A percentile compares a stretch with the other conserved stretches of the same genome.
These are phyloP conservation scores for Corylus avellana DNA, from an alignment of 306 rosid species.

Conservation along the genomic window DNA sequence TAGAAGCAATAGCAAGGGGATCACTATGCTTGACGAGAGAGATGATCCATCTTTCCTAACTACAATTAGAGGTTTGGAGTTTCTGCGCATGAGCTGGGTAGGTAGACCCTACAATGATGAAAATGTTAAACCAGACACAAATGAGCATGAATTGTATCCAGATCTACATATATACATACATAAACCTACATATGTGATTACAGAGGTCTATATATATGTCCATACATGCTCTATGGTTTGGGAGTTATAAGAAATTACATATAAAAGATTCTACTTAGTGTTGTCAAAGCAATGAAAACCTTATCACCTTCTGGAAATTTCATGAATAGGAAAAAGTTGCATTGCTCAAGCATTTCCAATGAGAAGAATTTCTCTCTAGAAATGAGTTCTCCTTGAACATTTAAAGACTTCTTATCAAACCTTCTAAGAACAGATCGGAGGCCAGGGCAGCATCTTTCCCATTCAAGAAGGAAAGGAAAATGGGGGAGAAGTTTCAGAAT, in stretches of 20 bases:
- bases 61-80: not conserved
- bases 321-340: not conserved
- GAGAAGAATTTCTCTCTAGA: not conserved
- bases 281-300: not conserved
- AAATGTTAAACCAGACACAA: not conserved
- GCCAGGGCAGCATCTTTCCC: not conserved
- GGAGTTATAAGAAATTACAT: not conserved
- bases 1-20: not conserved
- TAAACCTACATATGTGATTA: not conserved
- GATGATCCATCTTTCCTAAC: not conserved
- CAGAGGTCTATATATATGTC: not conserved
- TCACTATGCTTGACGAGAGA: not conserved
- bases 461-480: not conserved
- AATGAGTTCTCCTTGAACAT: not conserved
- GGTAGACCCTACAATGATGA: not conserved
- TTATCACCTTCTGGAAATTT: constrained; percentile 2
- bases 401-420: not conserved
- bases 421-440: not conserved
- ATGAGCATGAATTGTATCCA: not conserved
- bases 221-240: not conserved
- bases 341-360: not conserved
- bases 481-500: not conserved
- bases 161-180: not conserved
- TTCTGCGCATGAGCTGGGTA: not conserved
- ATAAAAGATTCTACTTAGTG: not conserved